Evolutionary conservation across 495 filamentous ascomycete genomes (phyloP), one percentile per base, ranked within the genome.

Genomic region (Ramalina intermedia): DNA sequence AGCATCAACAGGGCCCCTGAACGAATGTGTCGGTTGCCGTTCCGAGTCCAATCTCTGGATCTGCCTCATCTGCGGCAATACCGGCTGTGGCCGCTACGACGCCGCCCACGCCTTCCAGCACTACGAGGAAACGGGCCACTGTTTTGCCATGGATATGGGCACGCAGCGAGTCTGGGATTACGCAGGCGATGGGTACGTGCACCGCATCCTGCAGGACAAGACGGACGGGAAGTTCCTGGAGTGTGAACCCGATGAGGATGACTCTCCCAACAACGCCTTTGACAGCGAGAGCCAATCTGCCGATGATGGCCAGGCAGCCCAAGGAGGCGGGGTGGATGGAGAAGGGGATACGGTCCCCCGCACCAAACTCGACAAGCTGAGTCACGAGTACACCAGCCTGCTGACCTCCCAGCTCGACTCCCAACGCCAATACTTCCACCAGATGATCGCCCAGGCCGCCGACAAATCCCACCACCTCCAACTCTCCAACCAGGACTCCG

Each of bases 161-260:
- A 89, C 88, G 0, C 90, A 98, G 60, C 84, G 90, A 50, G 87
- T 98, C 5, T 98, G 91, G 91, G 93, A 98, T 68, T 98, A 98
- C 58, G 83, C 83, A 0, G 84, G 84, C 33, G 93, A 98, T 57
- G 82, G 80, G 53, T 98, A 94, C 70, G 91, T 96, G 17, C 91
- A 98, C 66, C 82, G 91, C 9, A 78, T 98, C 33, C 90, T 96
- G 47, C 82, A 91, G 55, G 85, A 84, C 55, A 93, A 94, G 66
- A 80, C 83, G 4, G 87, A 95, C 60, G 87, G 85, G 42, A 87
- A 96, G 58, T 71, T 94, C 1, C 81, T 95, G 38, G 88, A 95
- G 60, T 69, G 95, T 24, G 85, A 88, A 4, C 66, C 70, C 5
- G 17, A 17, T 41, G 39, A 41, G 7, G 16, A 17, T 23, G 16